Conservation (phyloP, 139 green algal species). For the Astrephomene gubernaculifera region DNA sequence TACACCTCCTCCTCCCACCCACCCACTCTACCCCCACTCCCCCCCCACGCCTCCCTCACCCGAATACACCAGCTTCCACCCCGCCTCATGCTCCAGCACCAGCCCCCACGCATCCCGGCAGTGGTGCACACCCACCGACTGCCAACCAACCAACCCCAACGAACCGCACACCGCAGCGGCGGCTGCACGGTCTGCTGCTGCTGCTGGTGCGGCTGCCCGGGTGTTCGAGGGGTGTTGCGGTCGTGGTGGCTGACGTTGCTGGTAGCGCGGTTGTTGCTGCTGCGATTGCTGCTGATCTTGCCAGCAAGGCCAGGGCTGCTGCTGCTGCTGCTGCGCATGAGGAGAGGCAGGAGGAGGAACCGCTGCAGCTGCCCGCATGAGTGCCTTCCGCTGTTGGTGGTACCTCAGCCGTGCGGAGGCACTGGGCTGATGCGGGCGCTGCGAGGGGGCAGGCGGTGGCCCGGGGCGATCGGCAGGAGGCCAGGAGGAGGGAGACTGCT, state of each 20-base stretch:
- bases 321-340: too few relatives aligned
- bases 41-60: too few relatives aligned
- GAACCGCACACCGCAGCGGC: background rate
- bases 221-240: too few relatives aligned
- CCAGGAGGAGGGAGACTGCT: too few relatives aligned
- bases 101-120: constrained; percentile 80
- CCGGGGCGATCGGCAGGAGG: too few relatives aligned
- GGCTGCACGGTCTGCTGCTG: constrained; percentile 8
- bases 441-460: too few relatives aligned
- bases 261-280: background rate
- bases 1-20: background rate
- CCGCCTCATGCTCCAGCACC: constrained; percentile 67
- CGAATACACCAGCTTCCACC: constrained; percentile 88
- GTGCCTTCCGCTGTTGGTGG: background rate
- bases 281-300: constrained; percentile 31
- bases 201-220: background rate
- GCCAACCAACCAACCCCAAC: constrained; percentile 50
- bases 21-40: too few relatives aligned
- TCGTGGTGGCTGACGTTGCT: background rate
- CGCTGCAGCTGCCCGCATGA: too few relatives aligned
- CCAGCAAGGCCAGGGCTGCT: too few relatives aligned
- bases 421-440: too few relatives aligned
- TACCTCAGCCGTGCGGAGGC: background rate
- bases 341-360: too few relatives aligned
- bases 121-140: constrained; percentile 73